Evolutionary conservation across 2,329 filamentous ascomycete species (phyloP).

Genomic region (Colletotrichum endophyticum): DNA sequence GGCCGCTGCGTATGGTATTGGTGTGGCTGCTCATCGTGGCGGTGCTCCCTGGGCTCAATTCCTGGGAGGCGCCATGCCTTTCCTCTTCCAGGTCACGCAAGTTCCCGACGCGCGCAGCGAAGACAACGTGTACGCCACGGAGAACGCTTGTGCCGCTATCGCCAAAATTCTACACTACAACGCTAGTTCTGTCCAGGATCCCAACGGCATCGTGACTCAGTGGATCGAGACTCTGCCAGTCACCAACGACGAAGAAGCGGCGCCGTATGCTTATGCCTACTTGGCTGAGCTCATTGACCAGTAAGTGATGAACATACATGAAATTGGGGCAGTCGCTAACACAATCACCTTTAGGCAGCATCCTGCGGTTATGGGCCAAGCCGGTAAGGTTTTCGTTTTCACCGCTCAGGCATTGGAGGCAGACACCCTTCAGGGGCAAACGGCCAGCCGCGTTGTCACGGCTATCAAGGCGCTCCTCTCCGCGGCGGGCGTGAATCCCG

Average conservation of each 20-base stretch:
- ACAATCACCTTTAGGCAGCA: conserved; percentile 72
- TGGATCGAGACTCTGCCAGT: conserved; percentile 94
- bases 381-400: conserved; percentile 81
- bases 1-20: conserved; percentile 94
- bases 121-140: conserved; percentile 95
- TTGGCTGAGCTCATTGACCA: conserved; percentile 90
- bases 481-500: conserved; percentile 75
- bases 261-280: conserved; percentile 94
- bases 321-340: not conserved
- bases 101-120: conserved; percentile 84
- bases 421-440: conserved; percentile 86
- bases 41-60: conserved; percentile 89
- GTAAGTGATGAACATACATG: conserved; percentile 62
- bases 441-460: conserved; percentile 75
- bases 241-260: conserved; percentile 94
- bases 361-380: conserved; percentile 77
- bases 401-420: conserved; percentile 90
- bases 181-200: conserved; percentile 74
- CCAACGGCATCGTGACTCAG: conserved; percentile 76
- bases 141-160: conserved; percentile 95
- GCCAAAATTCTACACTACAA: conserved; percentile 97
- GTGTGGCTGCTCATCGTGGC: conserved; percentile 92
- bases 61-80: conserved; percentile 77
- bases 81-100: conserved; percentile 84
- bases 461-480: conserved; percentile 81